Evolutionary conservation across 345 rosid species (phyloP).

Genomic region (Brassica carinata): DNA sequence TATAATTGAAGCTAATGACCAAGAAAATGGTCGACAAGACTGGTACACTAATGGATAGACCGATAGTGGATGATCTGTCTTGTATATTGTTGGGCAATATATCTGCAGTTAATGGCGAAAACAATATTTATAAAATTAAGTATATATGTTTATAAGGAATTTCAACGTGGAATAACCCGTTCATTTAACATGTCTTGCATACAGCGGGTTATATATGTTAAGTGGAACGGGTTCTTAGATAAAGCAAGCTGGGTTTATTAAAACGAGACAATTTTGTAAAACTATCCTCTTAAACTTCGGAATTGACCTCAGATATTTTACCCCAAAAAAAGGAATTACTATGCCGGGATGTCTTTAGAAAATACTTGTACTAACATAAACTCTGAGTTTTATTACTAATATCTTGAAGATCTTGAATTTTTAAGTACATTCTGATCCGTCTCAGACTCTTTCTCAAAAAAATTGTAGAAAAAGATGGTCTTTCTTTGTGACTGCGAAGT

Average conservation of each 20-base stretch:
- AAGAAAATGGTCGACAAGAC: neutral
- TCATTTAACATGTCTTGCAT: neutral
- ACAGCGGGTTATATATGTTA: neutral
- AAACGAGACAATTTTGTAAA: neutral
- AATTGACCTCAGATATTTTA: neutral
- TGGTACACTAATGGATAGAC: neutral
- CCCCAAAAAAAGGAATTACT: neutral
- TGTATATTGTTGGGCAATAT: neutral
- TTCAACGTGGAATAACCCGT: neutral
- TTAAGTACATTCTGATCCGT: neutral
- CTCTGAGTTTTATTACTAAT: neutral
- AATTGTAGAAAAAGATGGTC: neutral
- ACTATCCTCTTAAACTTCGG: neutral
- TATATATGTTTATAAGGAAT: neutral
- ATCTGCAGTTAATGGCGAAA: neutral
- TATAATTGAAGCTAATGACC: conserved; percentile 1
- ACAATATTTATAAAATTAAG: neutral
- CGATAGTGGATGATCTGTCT: neutral
- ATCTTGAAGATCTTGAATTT: neutral
- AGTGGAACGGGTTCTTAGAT: neutral
- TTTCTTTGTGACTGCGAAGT: neutral
- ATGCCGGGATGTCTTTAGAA: neutral
- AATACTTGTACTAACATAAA: neutral
- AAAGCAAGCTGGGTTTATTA: neutral
- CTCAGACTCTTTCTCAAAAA: neutral